phyloP scores from a whole-genome alignment of 2,329 filamentous ascomycete genomes.

The Hymenoscyphus fraxineus region DNA sequence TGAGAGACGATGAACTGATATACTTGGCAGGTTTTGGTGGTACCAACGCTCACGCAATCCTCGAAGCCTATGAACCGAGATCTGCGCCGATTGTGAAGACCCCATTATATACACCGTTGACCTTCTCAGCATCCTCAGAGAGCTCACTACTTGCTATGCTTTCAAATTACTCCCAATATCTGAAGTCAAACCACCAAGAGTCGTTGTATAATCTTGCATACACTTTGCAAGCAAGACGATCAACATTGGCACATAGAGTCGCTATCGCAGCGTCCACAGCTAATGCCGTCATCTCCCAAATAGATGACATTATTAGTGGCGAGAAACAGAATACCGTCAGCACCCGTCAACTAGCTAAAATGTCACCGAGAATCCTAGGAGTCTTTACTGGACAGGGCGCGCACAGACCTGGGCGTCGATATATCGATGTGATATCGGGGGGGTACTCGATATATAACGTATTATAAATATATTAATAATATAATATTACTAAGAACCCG shows the following conservation, averaged over 20 bases:
- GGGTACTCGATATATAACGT: too few relatives aligned
- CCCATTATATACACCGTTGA: conserved; percentile 5
- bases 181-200: neutral
- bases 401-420: too few relatives aligned
- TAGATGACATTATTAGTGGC: too few relatives aligned
- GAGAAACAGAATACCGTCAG: too few relatives aligned
- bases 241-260: neutral
- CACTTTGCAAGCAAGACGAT: conserved; percentile 2
- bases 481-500: too few relatives aligned
- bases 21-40: conserved; percentile 9
- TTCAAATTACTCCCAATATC: neutral
- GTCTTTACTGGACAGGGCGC: conserved; percentile 33
- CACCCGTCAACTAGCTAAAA: too few relatives aligned
- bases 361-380: neutral
- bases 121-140: conserved; percentile 14
- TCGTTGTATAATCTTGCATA: conserved; percentile 2
- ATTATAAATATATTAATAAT: too few relatives aligned
- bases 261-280: conserved; percentile 4
- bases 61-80: conserved; percentile 19
- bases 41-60: conserved; percentile 34
- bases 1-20: too few relatives aligned
- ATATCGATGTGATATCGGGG: too few relatives aligned
- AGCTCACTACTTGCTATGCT: neutral
- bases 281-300: too few relatives aligned
- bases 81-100: neutral